A percentile compares a stretch with the other conserved stretches of the same genome.
Evolutionary conservation across 805 yeast species (phyloP).

Genomic region (Sugiyamaella lignohabitans): DNA sequence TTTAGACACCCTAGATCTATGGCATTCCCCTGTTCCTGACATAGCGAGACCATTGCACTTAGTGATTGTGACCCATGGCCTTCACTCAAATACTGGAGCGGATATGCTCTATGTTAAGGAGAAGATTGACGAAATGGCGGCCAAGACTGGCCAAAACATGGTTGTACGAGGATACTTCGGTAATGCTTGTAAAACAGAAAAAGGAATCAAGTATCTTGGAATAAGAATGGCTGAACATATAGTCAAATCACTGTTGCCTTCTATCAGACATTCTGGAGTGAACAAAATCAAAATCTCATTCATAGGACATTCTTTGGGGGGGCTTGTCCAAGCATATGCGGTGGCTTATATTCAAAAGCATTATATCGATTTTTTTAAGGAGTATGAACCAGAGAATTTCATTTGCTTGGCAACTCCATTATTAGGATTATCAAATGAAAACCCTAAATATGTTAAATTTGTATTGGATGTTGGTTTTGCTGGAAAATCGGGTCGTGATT

Average conservation of each 20-base stretch:
- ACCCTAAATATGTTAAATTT: constrained; percentile 76
- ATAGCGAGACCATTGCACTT: constrained; percentile 63
- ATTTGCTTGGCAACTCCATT: constrained; percentile 83
- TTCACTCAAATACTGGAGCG: constrained; percentile 82
- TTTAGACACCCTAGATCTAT: constrained; percentile 59
- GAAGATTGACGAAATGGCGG: constrained; percentile 50
- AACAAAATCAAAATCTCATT: constrained; percentile 58
- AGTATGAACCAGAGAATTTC: constrained; percentile 66
- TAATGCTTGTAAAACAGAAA: constrained; percentile 81
- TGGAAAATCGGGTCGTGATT: constrained; percentile 90
- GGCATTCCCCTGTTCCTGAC: constrained; percentile 61
- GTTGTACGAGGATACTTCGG: constrained; percentile 78
- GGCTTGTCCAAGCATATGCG: constrained; percentile 86
- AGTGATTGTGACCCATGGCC: constrained; percentile 83
- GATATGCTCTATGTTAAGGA: constrained; percentile 89
- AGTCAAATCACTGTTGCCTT: constrained; percentile 45
- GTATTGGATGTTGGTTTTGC: constrained; percentile 82
- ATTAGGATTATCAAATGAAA: constrained; percentile 81
- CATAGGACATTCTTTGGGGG: constrained; percentile 91
- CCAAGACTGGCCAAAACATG: constrained; percentile 49
- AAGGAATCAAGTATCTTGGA: constrained; percentile 83
- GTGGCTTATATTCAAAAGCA: constrained; percentile 62
- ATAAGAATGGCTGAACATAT: constrained; percentile 70
- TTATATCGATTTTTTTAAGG: constrained; percentile 61
- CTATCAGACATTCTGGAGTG: constrained; percentile 26